These are phyloP conservation scores for Halophytophthora polymorphica DNA, from an alignment of 352 stramenopile genomes.

Conservation along the genomic window DNA sequence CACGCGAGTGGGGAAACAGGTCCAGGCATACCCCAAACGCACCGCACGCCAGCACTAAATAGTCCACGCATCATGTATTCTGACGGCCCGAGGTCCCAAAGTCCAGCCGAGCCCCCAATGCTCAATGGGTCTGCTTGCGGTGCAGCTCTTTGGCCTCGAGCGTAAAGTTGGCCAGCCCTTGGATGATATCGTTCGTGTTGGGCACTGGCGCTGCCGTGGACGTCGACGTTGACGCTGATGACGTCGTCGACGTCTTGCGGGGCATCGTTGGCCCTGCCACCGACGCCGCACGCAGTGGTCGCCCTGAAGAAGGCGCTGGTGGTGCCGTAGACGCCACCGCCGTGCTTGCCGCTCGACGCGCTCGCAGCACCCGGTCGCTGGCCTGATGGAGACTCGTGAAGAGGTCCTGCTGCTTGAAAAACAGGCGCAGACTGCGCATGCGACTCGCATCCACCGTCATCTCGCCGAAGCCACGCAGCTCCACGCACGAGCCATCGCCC, in stretches of 20 bases:
- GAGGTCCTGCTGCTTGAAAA: constrained; percentile 68
- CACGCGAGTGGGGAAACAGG: too few relatives aligned
- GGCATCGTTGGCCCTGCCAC: constrained; percentile 14
- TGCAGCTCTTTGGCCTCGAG: constrained; percentile 31
- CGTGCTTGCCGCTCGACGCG: constrained; percentile 20
- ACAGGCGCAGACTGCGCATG: constrained; percentile 55
- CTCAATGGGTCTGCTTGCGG: constrained; percentile 23
- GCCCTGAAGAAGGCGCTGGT: constrained; percentile 7
- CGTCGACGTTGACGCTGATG: constrained; percentile 7
- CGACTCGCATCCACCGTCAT: constrained; percentile 55
- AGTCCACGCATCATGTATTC: constrained; percentile 19
- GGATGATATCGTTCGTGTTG: constrained; percentile 47
- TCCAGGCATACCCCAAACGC: too few relatives aligned
- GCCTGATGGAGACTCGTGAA: constrained; percentile 41
- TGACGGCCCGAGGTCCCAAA: too few relatives aligned
- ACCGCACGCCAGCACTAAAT: constrained; percentile 15
- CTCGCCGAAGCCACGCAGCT: constrained; percentile 69
- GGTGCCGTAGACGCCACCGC: constrained; percentile 6
- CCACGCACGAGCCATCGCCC: constrained; percentile 51
- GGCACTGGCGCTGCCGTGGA: constrained; percentile 1
- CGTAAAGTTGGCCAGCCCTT: constrained; percentile 43
- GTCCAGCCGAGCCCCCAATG: background rate
- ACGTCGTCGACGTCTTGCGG: constrained; percentile 20
- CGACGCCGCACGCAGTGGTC: constrained; percentile 14
- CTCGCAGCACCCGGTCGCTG: constrained; percentile 13